Evolutionary conservation across 2,329 filamentous ascomycete species (phyloP), one percentile per base, ranked within the genome.

Genomic region (Ceratocystiopsis minuta): DNA sequence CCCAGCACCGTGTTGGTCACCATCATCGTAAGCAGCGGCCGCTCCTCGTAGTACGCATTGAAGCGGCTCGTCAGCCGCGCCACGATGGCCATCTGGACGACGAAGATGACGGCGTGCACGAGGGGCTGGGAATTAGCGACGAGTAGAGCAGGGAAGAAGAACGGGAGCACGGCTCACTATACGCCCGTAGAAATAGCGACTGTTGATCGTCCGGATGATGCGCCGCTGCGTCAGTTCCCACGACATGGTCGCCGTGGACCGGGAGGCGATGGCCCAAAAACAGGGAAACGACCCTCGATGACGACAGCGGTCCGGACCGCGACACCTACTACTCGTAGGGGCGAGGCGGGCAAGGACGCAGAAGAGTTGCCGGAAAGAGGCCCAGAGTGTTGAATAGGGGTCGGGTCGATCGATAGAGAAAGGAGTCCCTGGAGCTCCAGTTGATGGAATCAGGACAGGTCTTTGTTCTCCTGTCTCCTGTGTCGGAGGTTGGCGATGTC

Each of bases 11-110:
- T 83, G 65, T 98, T 98, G 58, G 88, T 94, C 56, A 95, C 84
- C 88, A 98, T 98, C 62, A 93, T 98, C 48, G 90, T 98, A 54
- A 98, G 74, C 36, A 98, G 83, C 82, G 88, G 90, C 55, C 83
- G 81, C 56, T 86, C 78, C 51, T 84, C 79, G 72, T 96, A 98
- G 65, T 92, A 94, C 51, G 76, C 72, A 63, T 94, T 95, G 69
- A 93, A 98, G 57, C 85, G 83, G 53, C 83, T 73, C 37, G 79
- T 78, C 43, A 98, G 66, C 50, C 90, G 72, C 50, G 80, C 82
- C 48, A 88, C 73, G 59, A 93, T 77, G 45, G 76, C 77, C 76
- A 96, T 83, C 63, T 98, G 81, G 61, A 94, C 71, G 37, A 95
- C 60, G 58, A 94, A 81, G 48, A 95, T 72, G 54, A 92, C 67